A percentile compares a stretch with the other conserved stretches of the same genome.
Evolutionary conservation across 1,284 basidiomycete genomes (phyloP).

Genomic region (Filobasidium uniguttulatum): DNA sequence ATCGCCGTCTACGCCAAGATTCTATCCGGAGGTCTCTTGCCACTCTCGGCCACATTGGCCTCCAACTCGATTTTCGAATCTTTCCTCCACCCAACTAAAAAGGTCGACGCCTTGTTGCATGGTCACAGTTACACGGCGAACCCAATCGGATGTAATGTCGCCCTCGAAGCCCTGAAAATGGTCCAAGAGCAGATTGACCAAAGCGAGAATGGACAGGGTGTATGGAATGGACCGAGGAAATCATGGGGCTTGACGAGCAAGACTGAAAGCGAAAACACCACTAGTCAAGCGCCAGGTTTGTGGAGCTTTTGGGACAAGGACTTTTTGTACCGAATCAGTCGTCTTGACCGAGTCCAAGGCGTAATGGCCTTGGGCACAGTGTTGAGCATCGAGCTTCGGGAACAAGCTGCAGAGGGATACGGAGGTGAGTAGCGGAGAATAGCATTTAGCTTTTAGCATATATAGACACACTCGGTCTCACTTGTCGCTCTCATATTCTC

Average conservation of each 20-base stretch:
- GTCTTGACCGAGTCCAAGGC: conserved; percentile 48
- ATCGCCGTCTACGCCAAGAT: conserved; percentile 88
- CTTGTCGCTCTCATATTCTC: no score
- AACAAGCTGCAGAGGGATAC: conserved; percentile 39
- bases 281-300: conserved; percentile 26
- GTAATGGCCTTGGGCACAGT: conserved; percentile 82
- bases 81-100: conserved; percentile 55
- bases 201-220: conserved; percentile 27
- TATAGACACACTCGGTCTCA: no score
- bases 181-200: conserved; percentile 43
- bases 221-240: conserved; percentile 46
- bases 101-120: conserved; percentile 76
- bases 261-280: conserved; percentile 9
- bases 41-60: conserved; percentile 73
- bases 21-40: conserved; percentile 82
- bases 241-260: conserved; percentile 38
- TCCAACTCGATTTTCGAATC: conserved; percentile 62
- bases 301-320: conserved; percentile 82
- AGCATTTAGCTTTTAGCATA: no score
- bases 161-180: conserved; percentile 60
- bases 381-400: conserved; percentile 63
- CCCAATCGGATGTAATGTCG: conserved; percentile 80
- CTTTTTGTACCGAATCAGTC: conserved; percentile 56
- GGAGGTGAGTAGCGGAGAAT: conserved; percentile 10
- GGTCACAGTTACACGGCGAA: conserved; percentile 94